phyloP scores from a whole-genome alignment of 225 moss, liverwort and hornwort genomes.

The Bryum argenteum region DNA sequence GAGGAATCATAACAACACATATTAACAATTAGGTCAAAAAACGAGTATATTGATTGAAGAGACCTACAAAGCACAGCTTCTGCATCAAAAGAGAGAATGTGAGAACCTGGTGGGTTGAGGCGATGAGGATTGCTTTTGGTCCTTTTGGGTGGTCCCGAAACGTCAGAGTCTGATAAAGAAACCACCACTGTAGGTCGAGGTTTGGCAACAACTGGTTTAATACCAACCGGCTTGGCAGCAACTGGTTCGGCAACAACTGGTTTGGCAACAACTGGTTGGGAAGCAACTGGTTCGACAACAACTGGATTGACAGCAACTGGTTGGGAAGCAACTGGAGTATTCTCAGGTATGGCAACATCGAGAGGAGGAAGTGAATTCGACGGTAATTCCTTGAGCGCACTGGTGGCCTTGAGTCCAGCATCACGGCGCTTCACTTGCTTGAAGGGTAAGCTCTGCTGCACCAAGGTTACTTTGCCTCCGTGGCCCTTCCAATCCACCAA shows the following conservation, averaged over 20 bases:
- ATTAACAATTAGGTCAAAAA: no score
- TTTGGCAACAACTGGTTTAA: slow-evolving; percentile 7
- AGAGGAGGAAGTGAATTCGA: slow-evolving; percentile 7
- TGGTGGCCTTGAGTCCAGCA: slow-evolving; percentile 20
- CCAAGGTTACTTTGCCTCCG: slow-evolving; percentile 37
- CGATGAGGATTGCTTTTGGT: slow-evolving; percentile 24
- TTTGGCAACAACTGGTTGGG: slow-evolving; percentile 6
- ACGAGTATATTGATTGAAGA: no score
- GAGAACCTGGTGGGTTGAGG: slow-evolving; percentile 40
- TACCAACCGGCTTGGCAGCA: not conserved
- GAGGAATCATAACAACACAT: no score
- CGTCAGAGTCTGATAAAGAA: slow-evolving; percentile 64
- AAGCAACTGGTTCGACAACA: not conserved
- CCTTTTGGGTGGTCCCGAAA: slow-evolving; percentile 35
- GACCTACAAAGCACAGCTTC: not conserved
- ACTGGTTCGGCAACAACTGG: slow-evolving; percentile 1
- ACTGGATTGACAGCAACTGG: slow-evolving; percentile 4
- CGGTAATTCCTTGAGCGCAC: slow-evolving; percentile 21
- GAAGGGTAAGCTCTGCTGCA: slow-evolving; percentile 59
- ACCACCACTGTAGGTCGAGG: slow-evolving; percentile 46
- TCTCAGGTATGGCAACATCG: slow-evolving; percentile 15
- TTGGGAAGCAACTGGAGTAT: not conserved
- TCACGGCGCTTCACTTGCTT: slow-evolving; percentile 50
- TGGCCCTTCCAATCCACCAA: slow-evolving; percentile 67
- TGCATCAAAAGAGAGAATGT: slow-evolving; percentile 14